Base-by-base conservation (phyloP, 176 grass and related monocot species). In the Rhipidocladum racemiflorum region DNA sequence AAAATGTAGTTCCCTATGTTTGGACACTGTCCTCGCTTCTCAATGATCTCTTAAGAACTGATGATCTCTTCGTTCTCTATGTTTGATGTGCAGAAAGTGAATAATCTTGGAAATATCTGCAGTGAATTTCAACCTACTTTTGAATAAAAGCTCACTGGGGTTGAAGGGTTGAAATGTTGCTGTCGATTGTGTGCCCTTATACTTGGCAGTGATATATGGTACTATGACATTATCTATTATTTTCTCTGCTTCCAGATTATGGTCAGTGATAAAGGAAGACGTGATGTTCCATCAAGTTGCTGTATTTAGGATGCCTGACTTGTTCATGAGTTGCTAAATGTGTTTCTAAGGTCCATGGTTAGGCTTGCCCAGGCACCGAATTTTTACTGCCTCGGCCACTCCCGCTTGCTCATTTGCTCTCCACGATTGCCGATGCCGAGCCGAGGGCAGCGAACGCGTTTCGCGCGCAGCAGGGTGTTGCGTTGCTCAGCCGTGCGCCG, bases 1-100 rank as follows among this genome's bases (percentile, higher is more conserved):
- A 63, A 78, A 70, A 71, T 39, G 65, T n/a, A n/a, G n/a, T n/a
- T n/a, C n/a, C 24, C 1, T 54, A 67, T 84, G 48, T 84, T 68
- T 59, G 64, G 25, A 6, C 0, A 9, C 25, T 23, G 20, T 62
- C 66, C 11, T 83, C 38, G n/a, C n/a, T 8, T 27, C 24, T 53
- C 56, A 60, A 27, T 14, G 18, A 27, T 59, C 56, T 59, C 23
- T 1, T 13, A 27, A 27, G n/a, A 25, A 60, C 10, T 12, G 23
- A 27, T 60, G 54, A n/a, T 25, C 23, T 24, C n/a, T 57, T 57
- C 21, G 9, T n/a, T 24, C n/a, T 24, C 48, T 23, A 13, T 25
- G 23, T 60, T 60, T 14, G n/a, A 60, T 13, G 56, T 60, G 56
- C 56, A 60, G 23, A 60, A 27, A 60, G 23, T 60, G 56, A 24